Conservation (phyloP, 306 rosid genomes). For the Alnus rubra region DNA sequence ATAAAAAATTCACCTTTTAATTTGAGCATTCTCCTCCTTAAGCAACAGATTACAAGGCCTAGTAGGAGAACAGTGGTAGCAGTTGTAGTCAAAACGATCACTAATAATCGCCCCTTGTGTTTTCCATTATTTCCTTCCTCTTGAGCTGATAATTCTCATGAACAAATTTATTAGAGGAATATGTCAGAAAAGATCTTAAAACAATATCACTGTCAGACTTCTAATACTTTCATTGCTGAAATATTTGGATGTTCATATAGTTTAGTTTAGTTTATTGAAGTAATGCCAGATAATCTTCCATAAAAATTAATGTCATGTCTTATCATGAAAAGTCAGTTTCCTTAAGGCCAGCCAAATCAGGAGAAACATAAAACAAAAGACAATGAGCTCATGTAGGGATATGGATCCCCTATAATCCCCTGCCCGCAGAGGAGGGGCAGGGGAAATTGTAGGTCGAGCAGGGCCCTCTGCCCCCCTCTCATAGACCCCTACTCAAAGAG, state of each 20-base stretch:
- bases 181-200: not conserved
- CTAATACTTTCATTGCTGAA: not conserved
- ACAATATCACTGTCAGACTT: not conserved
- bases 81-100: not conserved
- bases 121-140: not conserved
- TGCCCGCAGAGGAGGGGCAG: no score
- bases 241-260: not conserved
- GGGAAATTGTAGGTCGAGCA: no score
- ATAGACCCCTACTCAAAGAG: no score
- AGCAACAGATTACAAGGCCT: not conserved
- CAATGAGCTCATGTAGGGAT: no score
- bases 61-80: not conserved
- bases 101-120: not conserved
- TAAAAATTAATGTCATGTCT: no score
- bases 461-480: no score
- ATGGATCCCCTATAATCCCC: no score
- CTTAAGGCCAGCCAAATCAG: not conserved
- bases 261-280: not conserved
- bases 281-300: no score
- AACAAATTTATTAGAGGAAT: not conserved
- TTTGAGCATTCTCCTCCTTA: constrained; percentile 1
- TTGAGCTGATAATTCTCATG: constrained; percentile 3
- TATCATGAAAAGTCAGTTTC: not conserved
- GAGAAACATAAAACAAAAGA: no score
- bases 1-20: not conserved